Base-by-base conservation (phyloP, 1,284 basidiomycete genomes). In the Leccinum subfulvum region DNA sequence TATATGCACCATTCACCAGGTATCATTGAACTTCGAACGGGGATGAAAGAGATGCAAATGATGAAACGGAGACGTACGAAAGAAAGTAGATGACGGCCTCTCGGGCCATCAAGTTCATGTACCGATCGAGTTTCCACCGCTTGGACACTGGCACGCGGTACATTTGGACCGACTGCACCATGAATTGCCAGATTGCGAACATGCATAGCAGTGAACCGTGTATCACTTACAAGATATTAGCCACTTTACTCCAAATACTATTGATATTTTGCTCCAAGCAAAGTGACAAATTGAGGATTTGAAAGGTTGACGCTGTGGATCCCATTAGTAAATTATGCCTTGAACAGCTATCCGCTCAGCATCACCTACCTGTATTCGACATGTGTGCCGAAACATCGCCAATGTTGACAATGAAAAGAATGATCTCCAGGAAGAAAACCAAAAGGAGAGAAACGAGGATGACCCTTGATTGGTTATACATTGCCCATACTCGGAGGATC, bases 401-500 rank as follows among this genome's bases (percentile, higher is more conserved):
- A 51, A 51, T 28, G 7, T n/a, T 18, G 28, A 59, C 9, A 23
- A 18, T 13, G 3, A 11, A 16, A 11, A 9, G n/a, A 3, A 57
- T 53, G 9, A 44, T n/a, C 26, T 62, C 59, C 9, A 39, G 3
- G 6, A 1, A 47, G 23, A 53, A 62, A 2, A 54, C 16, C 1
- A 16, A 0, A 13, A 64, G 64, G 8, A 64, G 63, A 10, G 2
- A 5, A 3, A n/a, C 2, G 14, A 64, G 55, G n/a, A 64, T 14
- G 0, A 56, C n/a, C 11, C 16, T 56, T 8, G 63, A 65, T 13
- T 49, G 58, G 52, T 13, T 7, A 14, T 65, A 64, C 28, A 64
- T 56, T 18, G 18, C 63, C 63, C 63, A 64, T 30, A 62, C 47
- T 3, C 63, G 63, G 44, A 64, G 63, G 37, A 64, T 52, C 53